A percentile compares a stretch with the other conserved stretches of the same genome.
Conservation (phyloP, 2,329 filamentous ascomycete species). For the Aspergillus sp. region DNA sequence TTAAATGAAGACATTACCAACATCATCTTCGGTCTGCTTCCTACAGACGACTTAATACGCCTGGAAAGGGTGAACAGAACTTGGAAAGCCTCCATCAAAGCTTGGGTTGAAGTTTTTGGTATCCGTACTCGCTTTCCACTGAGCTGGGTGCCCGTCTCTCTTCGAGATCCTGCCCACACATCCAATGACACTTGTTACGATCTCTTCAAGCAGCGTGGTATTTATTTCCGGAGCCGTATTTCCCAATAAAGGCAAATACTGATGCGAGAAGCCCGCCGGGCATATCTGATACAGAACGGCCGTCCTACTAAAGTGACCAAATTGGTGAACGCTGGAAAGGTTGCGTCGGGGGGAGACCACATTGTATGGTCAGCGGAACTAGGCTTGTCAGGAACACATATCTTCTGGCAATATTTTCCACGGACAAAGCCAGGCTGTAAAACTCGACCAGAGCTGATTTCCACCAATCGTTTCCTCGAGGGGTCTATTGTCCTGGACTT, state of each 20-base stretch:
- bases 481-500: neutral
- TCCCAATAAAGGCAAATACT: neutral
- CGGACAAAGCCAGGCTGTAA: neutral
- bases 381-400: too few species aligned
- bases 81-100: neutral
- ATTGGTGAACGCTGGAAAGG: neutral
- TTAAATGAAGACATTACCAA: neutral
- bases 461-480: neutral
- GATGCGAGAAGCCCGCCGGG: neutral
- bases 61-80: neutral
- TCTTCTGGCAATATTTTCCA: neutral
- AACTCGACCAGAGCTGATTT: neutral
- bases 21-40: neutral
- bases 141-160: neutral
- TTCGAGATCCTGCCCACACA: too few species aligned
- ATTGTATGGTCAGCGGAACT: neutral
- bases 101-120: neutral
- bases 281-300: neutral
- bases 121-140: neutral
- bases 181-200: neutral
- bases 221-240: neutral
- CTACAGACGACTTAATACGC: neutral
- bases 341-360: neutral
- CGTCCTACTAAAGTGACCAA: neutral
- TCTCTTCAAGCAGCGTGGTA: neutral